phyloP scores from a whole-genome alignment of 1,284 basidiomycete genomes.

The Gymnopus androsaceus region DNA sequence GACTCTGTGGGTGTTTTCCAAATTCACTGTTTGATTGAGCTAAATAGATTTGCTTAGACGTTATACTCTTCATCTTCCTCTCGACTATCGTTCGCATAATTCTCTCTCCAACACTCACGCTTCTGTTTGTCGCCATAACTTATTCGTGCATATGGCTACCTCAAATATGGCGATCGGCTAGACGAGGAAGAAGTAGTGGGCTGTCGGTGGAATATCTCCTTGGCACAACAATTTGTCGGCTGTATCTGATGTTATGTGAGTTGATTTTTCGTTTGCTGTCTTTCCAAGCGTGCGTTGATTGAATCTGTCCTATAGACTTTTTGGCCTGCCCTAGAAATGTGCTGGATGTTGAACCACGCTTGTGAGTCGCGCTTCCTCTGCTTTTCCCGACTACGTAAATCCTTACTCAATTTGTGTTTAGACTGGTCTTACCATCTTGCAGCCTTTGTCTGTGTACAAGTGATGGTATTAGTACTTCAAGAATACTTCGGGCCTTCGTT shows the following conservation, averaged over 20 bases:
- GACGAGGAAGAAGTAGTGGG: conserved; percentile 70
- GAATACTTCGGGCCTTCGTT: conserved; percentile 79
- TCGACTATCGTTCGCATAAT: conserved; percentile 74
- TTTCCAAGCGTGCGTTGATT: not conserved
- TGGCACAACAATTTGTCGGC: conserved; percentile 71
- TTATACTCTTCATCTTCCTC: conserved; percentile 65
- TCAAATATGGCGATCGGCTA: conserved; percentile 79
- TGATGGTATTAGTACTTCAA: conserved; percentile 69
- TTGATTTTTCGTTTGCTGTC: conserved; percentile 17
- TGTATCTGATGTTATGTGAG: conserved; percentile 79
- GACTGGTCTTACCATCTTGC: conserved; percentile 72
- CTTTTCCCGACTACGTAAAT: not conserved
- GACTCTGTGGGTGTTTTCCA: conserved; percentile 61
- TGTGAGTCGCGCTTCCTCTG: conserved; percentile 44
- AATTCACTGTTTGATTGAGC: too few relatives aligned
- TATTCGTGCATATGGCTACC: conserved; percentile 83
- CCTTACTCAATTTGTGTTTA: conserved; percentile 25
- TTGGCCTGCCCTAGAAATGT: conserved; percentile 84
- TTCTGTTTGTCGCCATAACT: conserved; percentile 69
- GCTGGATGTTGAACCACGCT: conserved; percentile 73
- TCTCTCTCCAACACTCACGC: conserved; percentile 68
- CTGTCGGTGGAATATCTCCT: conserved; percentile 74
- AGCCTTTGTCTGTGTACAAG: conserved; percentile 66
- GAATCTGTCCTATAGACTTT: conserved; percentile 57
- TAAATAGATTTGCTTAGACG: too few relatives aligned